phyloP scores from a whole-genome alignment of 352 stramenopile genomes.

The Pythium sp. region DNA sequence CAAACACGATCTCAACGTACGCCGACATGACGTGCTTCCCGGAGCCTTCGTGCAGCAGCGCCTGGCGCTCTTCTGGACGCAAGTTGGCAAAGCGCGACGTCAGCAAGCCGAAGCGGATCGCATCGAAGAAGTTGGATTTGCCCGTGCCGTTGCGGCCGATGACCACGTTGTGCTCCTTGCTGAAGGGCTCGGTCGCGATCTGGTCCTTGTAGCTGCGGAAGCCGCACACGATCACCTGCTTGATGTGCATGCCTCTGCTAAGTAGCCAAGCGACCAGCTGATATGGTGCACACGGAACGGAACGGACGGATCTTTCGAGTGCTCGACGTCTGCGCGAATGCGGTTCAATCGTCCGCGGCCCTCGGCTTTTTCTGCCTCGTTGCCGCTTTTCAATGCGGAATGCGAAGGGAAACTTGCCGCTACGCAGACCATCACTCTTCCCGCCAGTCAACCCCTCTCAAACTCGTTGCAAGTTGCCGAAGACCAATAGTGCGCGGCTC shows the following conservation, averaged over 20 bases:
- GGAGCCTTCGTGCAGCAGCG: slow-evolving; percentile 95
- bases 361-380: neutral
- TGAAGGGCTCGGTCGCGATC: slow-evolving; percentile 89
- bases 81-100: slow-evolving; percentile 92
- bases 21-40: slow-evolving; percentile 95
- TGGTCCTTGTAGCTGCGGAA: slow-evolving; percentile 96
- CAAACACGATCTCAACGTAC: slow-evolving; percentile 99
- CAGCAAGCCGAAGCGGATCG: slow-evolving; percentile 98
- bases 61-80: slow-evolving; percentile 89
- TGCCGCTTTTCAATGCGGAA: neutral
- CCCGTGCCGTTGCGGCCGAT: slow-evolving; percentile 97
- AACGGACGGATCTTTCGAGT: neutral
- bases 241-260: slow-evolving; percentile 91
- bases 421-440: neutral
- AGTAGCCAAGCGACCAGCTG: neutral
- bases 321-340: slow-evolving; percentile 1
- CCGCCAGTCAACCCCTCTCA: slow-evolving; percentile 7
- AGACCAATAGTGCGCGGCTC: slow-evolving; percentile 2
- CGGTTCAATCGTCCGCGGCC: neutral
- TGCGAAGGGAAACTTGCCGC: neutral
- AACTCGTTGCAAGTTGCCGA: slow-evolving; percentile 17
- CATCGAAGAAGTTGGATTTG: slow-evolving; percentile 99
- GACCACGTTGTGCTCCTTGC: slow-evolving; percentile 95
- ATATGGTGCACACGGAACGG: neutral
- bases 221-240: slow-evolving; percentile 93